A percentile compares a stretch with the other conserved stretches of the same genome.
Evolutionary conservation across 257 asterid genomes (phyloP).

Genomic region (Striga asiatica): DNA sequence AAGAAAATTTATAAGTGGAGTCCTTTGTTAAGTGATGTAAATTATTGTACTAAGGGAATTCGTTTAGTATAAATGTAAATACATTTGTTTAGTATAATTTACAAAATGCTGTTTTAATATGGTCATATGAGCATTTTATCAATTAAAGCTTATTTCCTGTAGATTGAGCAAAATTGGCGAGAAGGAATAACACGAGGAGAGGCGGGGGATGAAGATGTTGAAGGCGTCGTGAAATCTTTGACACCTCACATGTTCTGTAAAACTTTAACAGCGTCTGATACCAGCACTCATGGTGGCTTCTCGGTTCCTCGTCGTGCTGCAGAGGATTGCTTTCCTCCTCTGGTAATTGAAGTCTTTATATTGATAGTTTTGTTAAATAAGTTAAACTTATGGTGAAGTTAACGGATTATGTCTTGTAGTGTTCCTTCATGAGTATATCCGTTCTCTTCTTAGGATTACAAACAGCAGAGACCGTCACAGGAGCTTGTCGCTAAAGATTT

Average conservation of each 20-base stretch:
- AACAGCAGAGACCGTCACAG: slow-evolving; percentile 92
- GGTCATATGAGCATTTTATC: slow-evolving; percentile 7
- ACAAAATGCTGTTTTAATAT: background rate
- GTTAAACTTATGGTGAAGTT: background rate
- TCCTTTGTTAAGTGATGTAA: no score
- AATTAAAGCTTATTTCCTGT: slow-evolving; percentile 5
- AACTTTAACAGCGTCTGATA: slow-evolving; percentile 94
- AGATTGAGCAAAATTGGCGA: slow-evolving; percentile 58
- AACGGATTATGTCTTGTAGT: background rate
- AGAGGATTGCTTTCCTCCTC: slow-evolving; percentile 94
- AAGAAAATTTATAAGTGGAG: no score
- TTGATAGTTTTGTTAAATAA: background rate
- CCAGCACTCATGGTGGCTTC: slow-evolving; percentile 98
- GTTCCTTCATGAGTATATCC: background rate
- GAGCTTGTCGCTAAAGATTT: slow-evolving; percentile 94
- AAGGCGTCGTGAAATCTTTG: slow-evolving; percentile 39
- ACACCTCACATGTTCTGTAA: slow-evolving; percentile 96
- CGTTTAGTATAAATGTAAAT: background rate
- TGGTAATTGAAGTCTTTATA: slow-evolving; percentile 32
- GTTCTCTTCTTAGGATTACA: slow-evolving; percentile 51
- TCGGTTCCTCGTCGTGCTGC: slow-evolving; percentile 99
- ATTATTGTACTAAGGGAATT: background rate
- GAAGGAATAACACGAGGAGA: slow-evolving; percentile 49
- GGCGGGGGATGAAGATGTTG: slow-evolving; percentile 49
- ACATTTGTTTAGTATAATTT: slow-evolving; percentile 3